A percentile compares a stretch with the other conserved stretches of the same genome.
phyloP scores from a whole-genome alignment of 73 alveolate genomes.

The Stentor roeselii region DNA sequence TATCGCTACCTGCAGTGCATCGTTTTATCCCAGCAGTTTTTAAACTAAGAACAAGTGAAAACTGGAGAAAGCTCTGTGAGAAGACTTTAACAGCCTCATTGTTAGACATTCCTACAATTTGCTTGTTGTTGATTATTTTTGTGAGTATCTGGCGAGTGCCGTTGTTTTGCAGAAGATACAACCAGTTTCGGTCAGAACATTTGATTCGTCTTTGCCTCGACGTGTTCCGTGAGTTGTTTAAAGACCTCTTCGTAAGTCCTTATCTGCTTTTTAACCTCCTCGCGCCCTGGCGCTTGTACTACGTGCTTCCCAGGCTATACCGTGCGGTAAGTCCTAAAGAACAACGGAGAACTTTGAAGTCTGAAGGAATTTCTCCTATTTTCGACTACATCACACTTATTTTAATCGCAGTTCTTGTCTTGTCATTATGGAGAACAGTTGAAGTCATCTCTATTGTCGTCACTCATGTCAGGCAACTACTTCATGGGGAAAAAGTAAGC shows the following conservation, averaged over 20 bases:
- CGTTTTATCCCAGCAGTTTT: neutral
- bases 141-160: neutral
- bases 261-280: neutral
- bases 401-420: neutral
- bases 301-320: neutral
- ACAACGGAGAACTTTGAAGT: neutral
- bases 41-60: too few species aligned
- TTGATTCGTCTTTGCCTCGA: neutral
- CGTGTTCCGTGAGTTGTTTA: neutral
- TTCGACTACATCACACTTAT: neutral
- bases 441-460: constrained; percentile 11
- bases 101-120: neutral
- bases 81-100: neutral
- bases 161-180: neutral
- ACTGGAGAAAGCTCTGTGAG: neutral
- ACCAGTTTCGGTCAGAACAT: neutral
- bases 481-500: neutral
- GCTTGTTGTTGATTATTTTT: neutral
- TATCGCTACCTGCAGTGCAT: neutral
- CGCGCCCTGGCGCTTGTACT: neutral
- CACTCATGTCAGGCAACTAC: constrained; percentile 8
- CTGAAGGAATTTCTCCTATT: neutral
- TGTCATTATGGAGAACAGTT: constrained; percentile 11
- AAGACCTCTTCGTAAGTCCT: constrained; percentile 3
- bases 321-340: neutral